Evolutionary conservation across 306 rosid genomes (phyloP), one percentile per base, ranked within the genome.

Genomic region (Vigna hirtella): DNA sequence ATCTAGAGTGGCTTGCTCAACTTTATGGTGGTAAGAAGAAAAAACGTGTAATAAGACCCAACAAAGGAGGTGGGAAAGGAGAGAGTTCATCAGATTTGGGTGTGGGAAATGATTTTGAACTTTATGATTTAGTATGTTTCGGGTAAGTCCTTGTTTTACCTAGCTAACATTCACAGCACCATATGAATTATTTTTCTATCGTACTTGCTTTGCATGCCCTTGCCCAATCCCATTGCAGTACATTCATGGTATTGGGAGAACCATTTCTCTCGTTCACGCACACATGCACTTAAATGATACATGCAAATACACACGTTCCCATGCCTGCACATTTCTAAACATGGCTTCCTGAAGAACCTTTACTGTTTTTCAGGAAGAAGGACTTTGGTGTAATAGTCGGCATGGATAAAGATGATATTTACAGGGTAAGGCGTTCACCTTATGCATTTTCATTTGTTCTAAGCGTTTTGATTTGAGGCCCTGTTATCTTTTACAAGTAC

Each of bases 1-100:
- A 96, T 75, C 48, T 87, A 80, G 96, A 91, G 80, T 96, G 98
- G 98, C 94, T 96, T 7, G 84, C 99, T 73, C 91, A 90, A 82
- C 89, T 96, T 81, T 96, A 93, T 72, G 97, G 98, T 68, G 90
- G 88, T 30, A 76, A 81, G 7, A 91, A 86, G 88, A 90, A 90
- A 77, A 90, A 83, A 63, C 82, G 79, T 84, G 72, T 24, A 30
- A 58, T 77, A 36, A 79, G 67, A 74, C 77, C 49, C 79, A 96
- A 82, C 26, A 85, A 84, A 85, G 93, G 88, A 42, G 91, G 84
- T 76, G 95, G 87, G 48, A 91, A 84, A 72, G 96, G 96, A 76
- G 94, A 89, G 88, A 79, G 97, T 40, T 77, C 94, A 63, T 86
- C 94, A 30, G 82, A 86, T 68, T 87, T 81, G 45, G 77, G 83